phyloP scores from a whole-genome alignment of 2,329 filamentous ascomycete genomes.

The Aspergillus melleus region DNA sequence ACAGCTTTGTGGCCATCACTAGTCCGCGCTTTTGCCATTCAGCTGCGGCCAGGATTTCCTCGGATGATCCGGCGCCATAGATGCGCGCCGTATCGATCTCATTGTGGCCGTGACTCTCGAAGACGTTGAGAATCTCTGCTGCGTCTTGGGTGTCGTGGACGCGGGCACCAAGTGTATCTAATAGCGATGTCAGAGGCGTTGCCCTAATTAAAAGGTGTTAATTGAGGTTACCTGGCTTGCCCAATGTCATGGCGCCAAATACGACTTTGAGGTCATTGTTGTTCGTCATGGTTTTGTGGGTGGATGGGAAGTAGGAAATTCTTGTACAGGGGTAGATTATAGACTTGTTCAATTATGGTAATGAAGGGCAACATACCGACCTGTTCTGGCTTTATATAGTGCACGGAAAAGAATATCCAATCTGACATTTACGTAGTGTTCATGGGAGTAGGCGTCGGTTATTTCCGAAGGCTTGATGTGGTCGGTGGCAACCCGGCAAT shows the following conservation, averaged over 20 bases:
- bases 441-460: not conserved
- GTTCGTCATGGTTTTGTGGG: not conserved
- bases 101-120: constrained; percentile 26
- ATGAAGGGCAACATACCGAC: not conserved
- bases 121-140: constrained; percentile 17
- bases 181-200: not conserved
- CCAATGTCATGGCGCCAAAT: constrained; percentile 8
- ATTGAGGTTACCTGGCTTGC: constrained; percentile 1
- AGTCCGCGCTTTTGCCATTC: constrained; percentile 36
- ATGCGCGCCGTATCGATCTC: constrained; percentile 30
- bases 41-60: constrained; percentile 40
- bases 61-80: constrained; percentile 27
- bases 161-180: not conserved
- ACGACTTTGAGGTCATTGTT: constrained; percentile 2
- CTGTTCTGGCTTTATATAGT: too few relatives aligned
- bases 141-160: not conserved
- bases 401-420: not conserved
- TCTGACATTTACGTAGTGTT: not conserved
- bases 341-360: not conserved
- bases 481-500: not conserved
- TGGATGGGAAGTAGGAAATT: not conserved
- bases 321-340: not conserved
- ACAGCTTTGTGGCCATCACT: constrained; percentile 47
- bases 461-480: not conserved
- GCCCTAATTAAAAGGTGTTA: too few relatives aligned